Percentiles rank a stretch among this genome's conserved stretches.
Evolutionary conservation across 75 land plant species (phyloP).

Genomic region (Isoetes taiwanensis): DNA sequence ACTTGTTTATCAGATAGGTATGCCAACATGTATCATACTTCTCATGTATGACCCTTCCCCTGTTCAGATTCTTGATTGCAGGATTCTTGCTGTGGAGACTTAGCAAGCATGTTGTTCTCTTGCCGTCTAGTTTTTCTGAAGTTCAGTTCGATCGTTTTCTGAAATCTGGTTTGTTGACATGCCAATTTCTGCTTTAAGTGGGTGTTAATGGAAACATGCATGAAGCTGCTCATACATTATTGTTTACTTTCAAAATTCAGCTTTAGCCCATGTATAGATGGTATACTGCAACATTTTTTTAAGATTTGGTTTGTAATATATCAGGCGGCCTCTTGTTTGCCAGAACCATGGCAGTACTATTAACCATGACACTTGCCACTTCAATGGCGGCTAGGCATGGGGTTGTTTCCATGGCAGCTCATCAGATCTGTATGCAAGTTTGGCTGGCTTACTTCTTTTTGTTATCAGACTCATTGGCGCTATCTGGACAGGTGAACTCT

Average conservation of each 20-base stretch:
- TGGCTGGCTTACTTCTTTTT: constrained; percentile 91
- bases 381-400: constrained; percentile 81
- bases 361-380: constrained; percentile 79
- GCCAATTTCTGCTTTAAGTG: background rate
- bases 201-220: background rate
- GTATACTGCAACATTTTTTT: background rate
- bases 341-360: constrained; percentile 64
- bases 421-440: constrained; percentile 92
- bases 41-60: background rate
- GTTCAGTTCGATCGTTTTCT: constrained; percentile 62
- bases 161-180: constrained; percentile 49
- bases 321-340: constrained; percentile 63
- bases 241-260: background rate
- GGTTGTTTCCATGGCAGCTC: constrained; percentile 80
- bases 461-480: constrained; percentile 93
- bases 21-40: too few relatives aligned
- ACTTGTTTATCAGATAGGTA: too few relatives aligned
- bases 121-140: constrained; percentile 59
- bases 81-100: constrained; percentile 47
- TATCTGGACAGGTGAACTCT: constrained; percentile 94
- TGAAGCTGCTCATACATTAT: background rate
- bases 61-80: constrained; percentile 52
- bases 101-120: constrained; percentile 36
- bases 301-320: background rate
- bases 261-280: background rate